Conservation (phyloP, 257 asterid genomes). For the Plantago major region DNA sequence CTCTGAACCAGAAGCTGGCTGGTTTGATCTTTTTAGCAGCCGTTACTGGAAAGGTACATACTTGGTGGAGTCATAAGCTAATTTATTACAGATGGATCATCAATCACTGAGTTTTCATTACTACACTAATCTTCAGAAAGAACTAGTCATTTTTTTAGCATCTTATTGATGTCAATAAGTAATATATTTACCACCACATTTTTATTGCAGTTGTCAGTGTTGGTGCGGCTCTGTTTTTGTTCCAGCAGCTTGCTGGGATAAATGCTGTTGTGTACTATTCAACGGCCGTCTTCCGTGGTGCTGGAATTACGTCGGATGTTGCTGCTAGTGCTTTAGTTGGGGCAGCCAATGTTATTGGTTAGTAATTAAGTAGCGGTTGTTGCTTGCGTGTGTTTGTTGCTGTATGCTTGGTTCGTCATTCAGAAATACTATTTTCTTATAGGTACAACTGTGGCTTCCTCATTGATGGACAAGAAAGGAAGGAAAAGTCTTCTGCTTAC, state of each 20-base stretch:
- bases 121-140: no score
- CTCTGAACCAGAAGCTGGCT: constrained; percentile 81
- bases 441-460: constrained; percentile 90
- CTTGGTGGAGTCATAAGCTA: no score
- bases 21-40: constrained; percentile 93
- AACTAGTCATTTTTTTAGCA: constrained; percentile 1
- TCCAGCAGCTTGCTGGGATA: constrained; percentile 96
- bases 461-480: constrained; percentile 93
- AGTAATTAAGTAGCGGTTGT: constrained; percentile 25
- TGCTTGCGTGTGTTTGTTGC: neutral
- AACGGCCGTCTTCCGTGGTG: constrained; percentile 88
- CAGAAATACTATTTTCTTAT: constrained; percentile 12
- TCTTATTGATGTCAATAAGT: neutral
- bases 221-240: constrained; percentile 79
- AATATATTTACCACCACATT: constrained; percentile 1
- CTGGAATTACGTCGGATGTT: constrained; percentile 87
- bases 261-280: constrained; percentile 91
- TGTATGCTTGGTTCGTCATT: constrained; percentile 20
- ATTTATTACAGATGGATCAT: no score
- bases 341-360: constrained; percentile 89
- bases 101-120: no score
- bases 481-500: constrained; percentile 86
- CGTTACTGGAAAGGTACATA: constrained; percentile 81
- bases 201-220: constrained; percentile 80
- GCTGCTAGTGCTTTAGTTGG: constrained; percentile 98